phyloP scores from a whole-genome alignment of 306 rosid genomes.

The Cercis canadensis region DNA sequence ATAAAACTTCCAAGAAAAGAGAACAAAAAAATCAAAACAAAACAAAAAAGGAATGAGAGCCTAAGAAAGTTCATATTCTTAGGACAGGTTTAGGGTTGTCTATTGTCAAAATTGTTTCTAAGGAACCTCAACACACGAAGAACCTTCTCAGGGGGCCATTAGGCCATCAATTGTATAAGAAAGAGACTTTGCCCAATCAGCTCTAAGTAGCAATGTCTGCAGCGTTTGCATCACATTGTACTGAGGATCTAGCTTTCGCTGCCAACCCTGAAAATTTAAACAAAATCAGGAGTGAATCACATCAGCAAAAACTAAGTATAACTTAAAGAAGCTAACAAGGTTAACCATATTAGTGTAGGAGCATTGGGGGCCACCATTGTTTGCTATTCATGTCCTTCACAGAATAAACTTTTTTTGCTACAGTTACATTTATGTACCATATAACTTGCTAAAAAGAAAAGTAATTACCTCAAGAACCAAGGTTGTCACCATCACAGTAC shows the following conservation, averaged over 20 bases:
- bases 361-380: too few relatives aligned
- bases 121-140: slow-evolving; percentile 38
- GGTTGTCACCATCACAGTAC: slow-evolving; percentile 97
- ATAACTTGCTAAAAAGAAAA: slow-evolving; percentile 10
- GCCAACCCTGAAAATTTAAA: slow-evolving; percentile 84
- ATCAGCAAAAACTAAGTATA: slow-evolving; percentile 13
- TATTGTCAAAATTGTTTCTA: slow-evolving; percentile 66
- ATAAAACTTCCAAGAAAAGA: slow-evolving; percentile 20
- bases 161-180: slow-evolving; percentile 95
- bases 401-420: too few relatives aligned
- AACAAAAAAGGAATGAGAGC: slow-evolving; percentile 3
- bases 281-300: slow-evolving; percentile 32
- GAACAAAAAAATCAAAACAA: too few relatives aligned
- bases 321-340: background rate
- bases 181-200: slow-evolving; percentile 97
- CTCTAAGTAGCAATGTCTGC: slow-evolving; percentile 88
- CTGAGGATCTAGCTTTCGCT: slow-evolving; percentile 90
- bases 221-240: slow-evolving; percentile 91
- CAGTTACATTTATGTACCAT: too few relatives aligned
- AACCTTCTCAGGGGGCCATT: slow-evolving; percentile 83
- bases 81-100: slow-evolving; percentile 40
- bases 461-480: slow-evolving; percentile 85
- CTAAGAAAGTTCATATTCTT: slow-evolving; percentile 28
- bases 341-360: background rate
- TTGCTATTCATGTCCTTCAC: background rate